Evolutionary conservation across 2,329 filamentous ascomycete species (phyloP).

Genomic region (Monilinia fructigena): DNA sequence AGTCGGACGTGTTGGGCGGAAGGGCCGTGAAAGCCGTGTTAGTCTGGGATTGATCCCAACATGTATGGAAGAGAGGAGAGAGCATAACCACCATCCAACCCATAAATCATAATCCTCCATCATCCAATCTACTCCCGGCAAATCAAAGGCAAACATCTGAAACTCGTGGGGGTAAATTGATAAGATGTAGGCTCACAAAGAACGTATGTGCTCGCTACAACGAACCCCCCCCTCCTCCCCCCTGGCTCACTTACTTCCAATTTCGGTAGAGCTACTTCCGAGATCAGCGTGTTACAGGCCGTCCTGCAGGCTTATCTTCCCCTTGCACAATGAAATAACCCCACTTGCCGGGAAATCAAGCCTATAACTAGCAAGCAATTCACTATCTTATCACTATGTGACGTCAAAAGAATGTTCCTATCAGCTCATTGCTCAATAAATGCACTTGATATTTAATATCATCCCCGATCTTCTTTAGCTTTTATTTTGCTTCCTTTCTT

Average conservation of each 20-base stretch:
- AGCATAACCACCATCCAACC: neutral
- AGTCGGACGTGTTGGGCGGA: conserved; percentile 27
- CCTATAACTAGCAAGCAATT: neutral
- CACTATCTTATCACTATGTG: conserved; percentile 6
- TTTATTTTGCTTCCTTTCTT: neutral
- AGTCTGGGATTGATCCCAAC: neutral
- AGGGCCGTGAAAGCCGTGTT: conserved; percentile 29
- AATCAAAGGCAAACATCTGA: too few species aligned
- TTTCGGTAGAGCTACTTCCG: neutral
- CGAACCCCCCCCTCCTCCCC: neutral
- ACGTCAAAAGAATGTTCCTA: neutral
- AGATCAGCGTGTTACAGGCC: neutral
- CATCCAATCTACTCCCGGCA: too few species aligned
- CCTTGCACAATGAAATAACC: conserved; percentile 3
- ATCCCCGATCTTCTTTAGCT: neutral
- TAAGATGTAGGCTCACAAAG: neutral
- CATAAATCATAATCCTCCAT: too few species aligned
- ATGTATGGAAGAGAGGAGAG: conserved; percentile 23
- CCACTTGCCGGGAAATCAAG: conserved; percentile 12
- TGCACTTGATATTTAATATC: neutral
- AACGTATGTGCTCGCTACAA: neutral
- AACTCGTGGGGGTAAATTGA: too few species aligned
- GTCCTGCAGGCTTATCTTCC: neutral
- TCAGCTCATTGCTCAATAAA: neutral
- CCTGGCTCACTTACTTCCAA: too few species aligned